Conservation (phyloP, 805 yeast species). For the Candida nanaspora region DNA sequence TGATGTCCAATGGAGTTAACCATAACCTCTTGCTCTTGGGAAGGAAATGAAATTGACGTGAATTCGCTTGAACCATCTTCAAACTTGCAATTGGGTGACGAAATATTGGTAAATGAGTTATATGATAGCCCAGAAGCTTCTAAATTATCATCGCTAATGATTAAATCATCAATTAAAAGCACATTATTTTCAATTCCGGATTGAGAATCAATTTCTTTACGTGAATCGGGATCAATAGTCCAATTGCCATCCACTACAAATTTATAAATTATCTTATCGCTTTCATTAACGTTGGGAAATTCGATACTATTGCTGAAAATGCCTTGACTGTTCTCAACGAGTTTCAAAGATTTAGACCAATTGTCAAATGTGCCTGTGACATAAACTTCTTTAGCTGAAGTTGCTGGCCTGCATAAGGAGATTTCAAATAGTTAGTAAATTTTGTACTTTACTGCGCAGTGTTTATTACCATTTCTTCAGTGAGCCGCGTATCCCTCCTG, state of each 20-base stretch:
- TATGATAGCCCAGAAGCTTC: background rate
- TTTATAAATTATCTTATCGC: constrained; percentile 38
- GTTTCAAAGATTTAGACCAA: constrained; percentile 41
- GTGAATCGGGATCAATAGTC: constrained; percentile 34
- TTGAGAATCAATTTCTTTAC: constrained; percentile 29
- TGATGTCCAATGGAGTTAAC: background rate
- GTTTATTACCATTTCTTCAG: too few species aligned
- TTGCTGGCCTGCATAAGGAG: constrained; percentile 19
- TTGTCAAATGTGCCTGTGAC: constrained; percentile 57
- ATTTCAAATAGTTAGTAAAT: background rate
- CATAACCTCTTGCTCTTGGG: constrained; percentile 3
- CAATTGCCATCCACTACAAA: constrained; percentile 56
- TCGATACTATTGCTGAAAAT: constrained; percentile 39
- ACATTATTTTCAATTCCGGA: constrained; percentile 47
- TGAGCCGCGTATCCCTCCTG: background rate
- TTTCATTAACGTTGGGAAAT: constrained; percentile 15
- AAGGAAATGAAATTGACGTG: constrained; percentile 25
- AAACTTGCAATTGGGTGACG: background rate
- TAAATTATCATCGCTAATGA: too few species aligned
- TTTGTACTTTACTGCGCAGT: too few species aligned
- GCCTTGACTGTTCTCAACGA: constrained; percentile 29
- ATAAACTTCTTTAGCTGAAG: constrained; percentile 32
- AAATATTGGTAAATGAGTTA: background rate
- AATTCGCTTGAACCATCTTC: constrained; percentile 24
- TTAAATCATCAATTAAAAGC: constrained; percentile 15